A percentile compares a stretch with the other conserved stretches of the same genome.
Conservation (phyloP, 2,329 filamentous ascomycete genomes). For the Trichophyton rubrum region DNA sequence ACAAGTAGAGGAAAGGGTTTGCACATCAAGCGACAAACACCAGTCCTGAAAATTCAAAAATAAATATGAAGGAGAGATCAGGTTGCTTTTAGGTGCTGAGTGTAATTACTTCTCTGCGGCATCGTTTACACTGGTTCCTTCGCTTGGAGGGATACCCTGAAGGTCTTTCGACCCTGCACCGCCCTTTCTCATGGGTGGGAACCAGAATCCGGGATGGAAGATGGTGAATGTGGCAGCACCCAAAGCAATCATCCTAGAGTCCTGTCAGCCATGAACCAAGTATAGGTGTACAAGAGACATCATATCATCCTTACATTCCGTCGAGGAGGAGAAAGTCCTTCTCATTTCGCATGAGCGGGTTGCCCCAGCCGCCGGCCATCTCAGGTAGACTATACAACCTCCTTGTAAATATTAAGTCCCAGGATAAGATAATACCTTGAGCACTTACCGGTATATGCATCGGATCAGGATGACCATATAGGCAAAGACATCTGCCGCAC, state of each 20-base stretch:
- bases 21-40: background rate
- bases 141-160: background rate
- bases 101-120: background rate
- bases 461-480: slow-evolving; percentile 31
- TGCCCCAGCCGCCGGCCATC: slow-evolving; percentile 40
- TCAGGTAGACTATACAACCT: slow-evolving; percentile 31
- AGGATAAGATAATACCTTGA: background rate
- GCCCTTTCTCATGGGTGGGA: slow-evolving; percentile 4
- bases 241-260: slow-evolving; percentile 34
- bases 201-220: slow-evolving; percentile 35
- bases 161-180: background rate
- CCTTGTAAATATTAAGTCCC: background rate
- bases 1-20: background rate
- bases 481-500: slow-evolving; percentile 23
- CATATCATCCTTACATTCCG: slow-evolving; percentile 31
- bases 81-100: background rate
- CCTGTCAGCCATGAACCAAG: background rate
- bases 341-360: slow-evolving; percentile 36
- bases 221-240: slow-evolving; percentile 30
- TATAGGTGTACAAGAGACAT: background rate
- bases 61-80: background rate
- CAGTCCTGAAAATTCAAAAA: background rate
- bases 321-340: slow-evolving; percentile 37
- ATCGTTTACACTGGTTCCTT: slow-evolving; percentile 1
- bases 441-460: slow-evolving; percentile 32